Evolutionary conservation across 2,329 filamentous ascomycete genomes (phyloP), one percentile per base, ranked within the genome.

Genomic region (Chrysoporthe cubensis): DNA sequence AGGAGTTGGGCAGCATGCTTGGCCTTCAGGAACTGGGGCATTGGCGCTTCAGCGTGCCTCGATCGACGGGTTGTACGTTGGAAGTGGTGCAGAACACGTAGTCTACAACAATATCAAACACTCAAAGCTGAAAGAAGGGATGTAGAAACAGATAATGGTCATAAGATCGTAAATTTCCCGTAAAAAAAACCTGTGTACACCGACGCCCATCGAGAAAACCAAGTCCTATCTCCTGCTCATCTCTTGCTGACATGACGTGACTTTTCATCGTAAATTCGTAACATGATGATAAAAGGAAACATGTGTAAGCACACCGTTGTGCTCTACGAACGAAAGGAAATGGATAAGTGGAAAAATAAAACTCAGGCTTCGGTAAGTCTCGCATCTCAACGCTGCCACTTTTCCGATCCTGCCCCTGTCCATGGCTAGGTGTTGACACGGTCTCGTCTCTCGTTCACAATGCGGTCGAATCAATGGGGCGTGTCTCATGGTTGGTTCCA

Each of bases 261-360:
- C 42, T 34, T 48, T 61, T 61, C 18, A 18, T 61, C 59, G 42
- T 61, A 48, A 61, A 61, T 46, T 61, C 59, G 59, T 61, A 60
- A 56, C 5, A 57, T 54, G 42, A 13, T 40, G 9, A 59, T 16
- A 2, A 44, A 61, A 32, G 13, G 21, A 60, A 16, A 18, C 40
- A 46, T 46, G 7, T 48, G 43, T 18, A 48, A 32, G 59, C 34
- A 48, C 14, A 34, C 26, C n/a, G 7, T 8, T 61, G 18, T 34
- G 18, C 50, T 21, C 26, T 60, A 18, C 44, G 21, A 52, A 48
- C 14, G 32, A 18, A 14, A 21, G 44, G 26, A 37, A 56, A 46
- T 14, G 6, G 37, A 59, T 18, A 3, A 34, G 8, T 32, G 8
- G 21, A 14, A 7, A 58, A 7, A 13, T 26, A 32, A 44, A 4